Conservation (phyloP, 164 flowering plant genomes). For the Macadamia integrifolia region DNA sequence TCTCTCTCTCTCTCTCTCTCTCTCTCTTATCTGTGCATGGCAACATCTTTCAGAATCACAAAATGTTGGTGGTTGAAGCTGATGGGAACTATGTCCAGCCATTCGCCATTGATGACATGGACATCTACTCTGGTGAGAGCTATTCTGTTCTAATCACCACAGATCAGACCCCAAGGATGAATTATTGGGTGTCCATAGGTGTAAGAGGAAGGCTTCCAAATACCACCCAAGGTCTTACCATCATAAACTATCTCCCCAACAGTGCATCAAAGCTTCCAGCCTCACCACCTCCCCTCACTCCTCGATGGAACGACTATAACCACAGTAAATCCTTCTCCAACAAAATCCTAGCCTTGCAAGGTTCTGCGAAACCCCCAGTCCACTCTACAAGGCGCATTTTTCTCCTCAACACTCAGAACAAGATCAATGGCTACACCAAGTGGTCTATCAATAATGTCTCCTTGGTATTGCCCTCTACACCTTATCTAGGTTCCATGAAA, state of each 20-base stretch:
- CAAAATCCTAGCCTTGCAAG: slow-evolving; percentile 34
- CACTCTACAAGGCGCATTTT: slow-evolving; percentile 35
- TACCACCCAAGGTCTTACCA: slow-evolving; percentile 66
- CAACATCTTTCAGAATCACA: slow-evolving; percentile 49
- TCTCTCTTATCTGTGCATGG: too few species aligned
- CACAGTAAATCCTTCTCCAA: slow-evolving; percentile 54
- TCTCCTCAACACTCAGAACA: slow-evolving; percentile 84
- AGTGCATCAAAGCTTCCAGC: slow-evolving; percentile 42
- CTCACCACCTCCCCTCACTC: slow-evolving; percentile 54
- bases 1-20: too few species aligned
- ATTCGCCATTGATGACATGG: slow-evolving; percentile 43
- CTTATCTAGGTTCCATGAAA: slow-evolving; percentile 69
- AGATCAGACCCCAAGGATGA: slow-evolving; percentile 53
- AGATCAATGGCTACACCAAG: slow-evolving; percentile 53
- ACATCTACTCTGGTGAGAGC: slow-evolving; percentile 88
- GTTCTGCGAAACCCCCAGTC: slow-evolving; percentile 53
- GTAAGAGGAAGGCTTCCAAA: slow-evolving; percentile 63
- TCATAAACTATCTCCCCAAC: slow-evolving; percentile 62
- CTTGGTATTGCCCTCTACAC: slow-evolving; percentile 61
- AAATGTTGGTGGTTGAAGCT: slow-evolving; percentile 83
- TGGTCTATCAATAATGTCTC: slow-evolving; percentile 91
- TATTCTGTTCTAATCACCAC: slow-evolving; percentile 75
- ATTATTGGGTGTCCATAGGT: slow-evolving; percentile 66
- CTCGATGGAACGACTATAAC: slow-evolving; percentile 58
- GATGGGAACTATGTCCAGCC: slow-evolving; percentile 91